These are phyloP conservation scores for Pseudomassariella vexata DNA, from an alignment of 2,329 filamentous ascomycete species.

Conservation along the genomic window DNA sequence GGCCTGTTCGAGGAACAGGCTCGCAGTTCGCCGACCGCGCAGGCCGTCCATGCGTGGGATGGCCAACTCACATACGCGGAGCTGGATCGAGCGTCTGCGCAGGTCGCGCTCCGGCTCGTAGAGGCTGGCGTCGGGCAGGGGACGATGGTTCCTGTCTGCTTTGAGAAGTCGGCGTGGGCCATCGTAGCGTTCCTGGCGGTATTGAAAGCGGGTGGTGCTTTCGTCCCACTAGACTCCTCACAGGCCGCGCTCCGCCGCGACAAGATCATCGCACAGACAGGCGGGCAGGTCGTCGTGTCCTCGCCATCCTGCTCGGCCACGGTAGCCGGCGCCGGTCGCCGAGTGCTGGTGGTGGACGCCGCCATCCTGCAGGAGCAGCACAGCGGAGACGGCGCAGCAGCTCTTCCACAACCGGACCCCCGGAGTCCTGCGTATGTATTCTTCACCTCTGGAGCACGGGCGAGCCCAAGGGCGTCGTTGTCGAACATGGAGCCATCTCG, in stretches of 20 bases:
- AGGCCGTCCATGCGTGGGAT: conserved; percentile 2
- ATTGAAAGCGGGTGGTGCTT: conserved; percentile 28
- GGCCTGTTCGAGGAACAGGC: conserved; percentile 1
- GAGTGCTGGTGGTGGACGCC: too few relatives aligned
- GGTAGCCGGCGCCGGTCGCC: too few relatives aligned
- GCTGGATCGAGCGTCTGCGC: conserved; percentile 8
- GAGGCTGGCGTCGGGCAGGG: conserved; percentile 23
- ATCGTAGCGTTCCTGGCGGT: conserved; percentile 27
- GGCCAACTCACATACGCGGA: conserved; percentile 6
- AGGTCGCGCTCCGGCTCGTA: conserved; percentile 22
- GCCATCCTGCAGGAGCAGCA: too few relatives aligned
- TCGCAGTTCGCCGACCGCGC: not conserved
- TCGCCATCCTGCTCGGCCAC: too few relatives aligned
- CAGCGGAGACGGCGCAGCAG: too few relatives aligned
- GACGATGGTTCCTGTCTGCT: conserved; percentile 24
- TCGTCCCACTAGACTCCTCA: conserved; percentile 33
- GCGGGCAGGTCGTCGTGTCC: too few relatives aligned
- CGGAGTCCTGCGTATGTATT: conserved; percentile 1
- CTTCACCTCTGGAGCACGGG: conserved; percentile 7
- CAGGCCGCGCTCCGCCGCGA: too few relatives aligned
- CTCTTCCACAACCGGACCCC: too few relatives aligned
- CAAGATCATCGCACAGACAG: too few relatives aligned
- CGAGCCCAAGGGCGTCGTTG: conserved; percentile 4
- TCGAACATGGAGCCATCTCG: conserved; percentile 2
- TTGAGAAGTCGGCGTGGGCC: conserved; percentile 29